A percentile compares a stretch with the other conserved stretches of the same genome.
Evolutionary conservation across 2,329 filamentous ascomycete genomes (phyloP).

Genomic region (Fusarium pininemorale): DNA sequence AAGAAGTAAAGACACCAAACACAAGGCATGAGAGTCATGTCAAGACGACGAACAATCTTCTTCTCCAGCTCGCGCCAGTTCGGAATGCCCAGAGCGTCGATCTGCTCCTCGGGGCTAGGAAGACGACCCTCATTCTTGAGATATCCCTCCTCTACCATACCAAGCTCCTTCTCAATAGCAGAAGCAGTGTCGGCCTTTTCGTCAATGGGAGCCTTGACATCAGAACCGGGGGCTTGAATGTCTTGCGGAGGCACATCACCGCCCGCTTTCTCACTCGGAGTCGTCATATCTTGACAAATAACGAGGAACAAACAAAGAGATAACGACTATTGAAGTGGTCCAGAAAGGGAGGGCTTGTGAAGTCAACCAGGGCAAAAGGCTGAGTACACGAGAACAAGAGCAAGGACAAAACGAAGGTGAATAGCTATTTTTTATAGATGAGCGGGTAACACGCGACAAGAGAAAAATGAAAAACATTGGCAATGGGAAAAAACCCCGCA

Average conservation of each 20-base stretch:
- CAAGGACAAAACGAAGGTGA: too few species aligned
- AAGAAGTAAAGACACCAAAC: constrained; percentile 21
- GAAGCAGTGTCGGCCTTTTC: neutral
- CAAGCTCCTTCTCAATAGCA: constrained; percentile 3
- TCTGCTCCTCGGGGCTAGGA: constrained; percentile 11
- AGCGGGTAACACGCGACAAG: too few species aligned
- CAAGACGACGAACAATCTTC: constrained; percentile 13
- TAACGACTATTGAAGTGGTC: neutral
- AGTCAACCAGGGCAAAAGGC: neutral
- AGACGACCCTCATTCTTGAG: constrained; percentile 3
- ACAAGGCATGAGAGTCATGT: constrained; percentile 17
- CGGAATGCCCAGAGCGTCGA: constrained; percentile 2
- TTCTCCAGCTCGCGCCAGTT: constrained; percentile 18
- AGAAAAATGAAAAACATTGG: neutral
- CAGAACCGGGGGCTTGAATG: neutral
- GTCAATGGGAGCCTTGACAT: neutral
- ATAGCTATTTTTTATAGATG: neutral
- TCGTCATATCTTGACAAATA: neutral
- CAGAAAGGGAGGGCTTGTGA: neutral
- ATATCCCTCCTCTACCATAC: neutral
- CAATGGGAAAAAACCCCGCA: neutral
- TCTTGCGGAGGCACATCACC: neutral
- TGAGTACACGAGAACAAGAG: neutral
- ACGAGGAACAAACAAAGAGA: rapidly evolving
- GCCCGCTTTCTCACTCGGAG: neutral